Evolutionary conservation across 2,329 filamentous ascomycete genomes (phyloP), one percentile per base, ranked within the genome.

Genomic region (Aspergillus tubingensis): DNA sequence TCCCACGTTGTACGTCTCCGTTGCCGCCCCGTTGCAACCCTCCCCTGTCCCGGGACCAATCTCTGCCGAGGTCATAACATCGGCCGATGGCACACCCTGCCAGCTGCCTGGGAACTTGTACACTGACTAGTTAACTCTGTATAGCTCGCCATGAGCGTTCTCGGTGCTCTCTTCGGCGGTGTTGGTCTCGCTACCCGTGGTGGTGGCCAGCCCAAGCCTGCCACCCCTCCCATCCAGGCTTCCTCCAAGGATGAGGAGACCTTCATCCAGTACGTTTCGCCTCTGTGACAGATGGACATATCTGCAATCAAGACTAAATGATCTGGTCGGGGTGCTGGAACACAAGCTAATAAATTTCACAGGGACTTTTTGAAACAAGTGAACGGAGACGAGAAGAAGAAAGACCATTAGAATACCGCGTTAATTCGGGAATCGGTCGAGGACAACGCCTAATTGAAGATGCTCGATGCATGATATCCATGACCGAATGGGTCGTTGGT

Each of bases 221-320:
- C 79, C 63, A 77, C 77, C 61, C 86, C 86, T 58, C 83, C 86
- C 44, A 86, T 88, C 77, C 85, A 87, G 72, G 86, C 86, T 56
- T 79, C 80, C 70, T 88, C 84, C 79, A 87, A 87, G 77, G 86
- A 88, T 68, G 86, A 89, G 79, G 86, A 88, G 79, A 82, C 83
- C 71, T 89, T 88, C 76, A 86, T 89, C 72, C 84, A 87, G 86
- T 89, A 84, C 65, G 83, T 80, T 52, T 30, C 32, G 2, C 53
- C 30, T n/a, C 53, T 58, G 19, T 58, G 23, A 59, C 32, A n/a
- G 6, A 44, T 27, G 15, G 10, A 32, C 13, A 23, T 2, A 17
- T 8, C 38, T 27, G 6, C 11, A 11, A 48, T n/a, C 15, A 11
- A 1, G 1, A 27, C 44, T 27, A 10, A 2, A 17, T 8, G 41